These are phyloP conservation scores for Tylopilus plumbeoviolaceoides DNA, from an alignment of 768 basidiomycete species.

Conservation along the genomic window DNA sequence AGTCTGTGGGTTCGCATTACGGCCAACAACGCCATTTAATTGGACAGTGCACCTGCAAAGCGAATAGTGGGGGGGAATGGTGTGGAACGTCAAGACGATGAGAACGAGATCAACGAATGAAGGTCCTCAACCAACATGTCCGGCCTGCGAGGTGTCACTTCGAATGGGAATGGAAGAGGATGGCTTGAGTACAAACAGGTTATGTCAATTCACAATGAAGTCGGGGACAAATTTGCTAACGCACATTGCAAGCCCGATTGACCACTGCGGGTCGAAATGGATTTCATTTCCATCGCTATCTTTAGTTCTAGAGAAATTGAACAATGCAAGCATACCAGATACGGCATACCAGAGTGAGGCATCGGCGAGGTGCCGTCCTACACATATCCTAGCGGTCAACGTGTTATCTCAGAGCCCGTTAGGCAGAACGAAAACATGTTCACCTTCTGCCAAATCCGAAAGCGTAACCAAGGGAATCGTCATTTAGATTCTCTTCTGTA, in stretches of 20 bases:
- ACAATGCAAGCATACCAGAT: constrained; percentile 25
- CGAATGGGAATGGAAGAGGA: constrained; percentile 15
- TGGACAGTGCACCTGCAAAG: neutral
- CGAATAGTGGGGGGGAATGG: neutral
- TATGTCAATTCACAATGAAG: neutral
- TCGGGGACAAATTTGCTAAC: neutral
- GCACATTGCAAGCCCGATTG: constrained; percentile 15
- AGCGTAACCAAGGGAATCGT: constrained; percentile 15
- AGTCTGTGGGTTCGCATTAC: neutral
- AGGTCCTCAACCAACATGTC: constrained; percentile 3
- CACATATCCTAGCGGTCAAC: constrained; percentile 16
- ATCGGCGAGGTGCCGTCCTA: constrained; percentile 24
- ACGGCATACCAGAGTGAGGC: constrained; percentile 28
- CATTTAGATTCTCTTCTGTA: constrained; percentile 17
- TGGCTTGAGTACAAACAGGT: constrained; percentile 10
- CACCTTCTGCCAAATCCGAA: constrained; percentile 30
- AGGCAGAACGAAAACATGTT: neutral
- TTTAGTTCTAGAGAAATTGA: constrained; percentile 24
- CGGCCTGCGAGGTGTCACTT: constrained; percentile 8
- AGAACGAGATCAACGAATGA: neutral
- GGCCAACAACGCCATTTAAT: neutral
- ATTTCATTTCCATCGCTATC: constrained; percentile 23
- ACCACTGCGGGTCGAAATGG: constrained; percentile 15
- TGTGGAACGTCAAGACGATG: neutral
- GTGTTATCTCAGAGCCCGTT: neutral